These are phyloP conservation scores for Orobanche coerulescens DNA, from an alignment of 257 asterid species.

Conservation along the genomic window DNA sequence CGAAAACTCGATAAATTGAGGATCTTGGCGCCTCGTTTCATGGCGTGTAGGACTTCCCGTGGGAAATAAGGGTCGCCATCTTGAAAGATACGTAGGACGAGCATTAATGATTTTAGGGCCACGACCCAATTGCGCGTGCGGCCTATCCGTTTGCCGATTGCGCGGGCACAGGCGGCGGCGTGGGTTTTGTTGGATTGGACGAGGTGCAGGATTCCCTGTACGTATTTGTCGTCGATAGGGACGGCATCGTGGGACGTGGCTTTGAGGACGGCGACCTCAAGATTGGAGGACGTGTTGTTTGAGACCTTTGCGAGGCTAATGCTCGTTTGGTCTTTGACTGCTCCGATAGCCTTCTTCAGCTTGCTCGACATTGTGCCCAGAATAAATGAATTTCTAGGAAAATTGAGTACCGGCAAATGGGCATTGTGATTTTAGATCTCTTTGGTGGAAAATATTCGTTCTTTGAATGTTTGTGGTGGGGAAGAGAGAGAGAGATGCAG, in stretches of 20 bases:
- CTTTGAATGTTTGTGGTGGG: constrained; percentile 4
- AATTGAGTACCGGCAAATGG: not conserved
- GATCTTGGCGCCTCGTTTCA: constrained; percentile 74
- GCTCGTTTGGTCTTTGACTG: constrained; percentile 89
- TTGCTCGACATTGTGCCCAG: constrained; percentile 67
- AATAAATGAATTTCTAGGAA: not conserved
- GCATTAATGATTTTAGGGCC: constrained; percentile 64
- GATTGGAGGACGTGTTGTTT: constrained; percentile 42
- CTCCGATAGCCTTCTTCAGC: constrained; percentile 76
- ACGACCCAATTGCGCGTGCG: constrained; percentile 85
- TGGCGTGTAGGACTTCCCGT: constrained; percentile 75
- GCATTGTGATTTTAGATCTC: not conserved
- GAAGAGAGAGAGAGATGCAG: constrained; percentile 8
- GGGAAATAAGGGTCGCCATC: constrained; percentile 92
- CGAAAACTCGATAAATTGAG: constrained; percentile 66
- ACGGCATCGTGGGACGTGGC: constrained; percentile 75
- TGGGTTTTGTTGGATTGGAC: constrained; percentile 59
- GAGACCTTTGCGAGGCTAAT: constrained; percentile 80
- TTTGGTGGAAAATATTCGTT: too few species aligned
- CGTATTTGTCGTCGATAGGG: constrained; percentile 57
- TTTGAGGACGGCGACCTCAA: constrained; percentile 67
- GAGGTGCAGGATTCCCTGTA: constrained; percentile 44
- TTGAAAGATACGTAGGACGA: constrained; percentile 72
- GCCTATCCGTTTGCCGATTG: constrained; percentile 74
- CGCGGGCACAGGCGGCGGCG: constrained; percentile 70